phyloP scores from a whole-genome alignment of 805 yeast species.

The Lipomyces starkeyi region DNA sequence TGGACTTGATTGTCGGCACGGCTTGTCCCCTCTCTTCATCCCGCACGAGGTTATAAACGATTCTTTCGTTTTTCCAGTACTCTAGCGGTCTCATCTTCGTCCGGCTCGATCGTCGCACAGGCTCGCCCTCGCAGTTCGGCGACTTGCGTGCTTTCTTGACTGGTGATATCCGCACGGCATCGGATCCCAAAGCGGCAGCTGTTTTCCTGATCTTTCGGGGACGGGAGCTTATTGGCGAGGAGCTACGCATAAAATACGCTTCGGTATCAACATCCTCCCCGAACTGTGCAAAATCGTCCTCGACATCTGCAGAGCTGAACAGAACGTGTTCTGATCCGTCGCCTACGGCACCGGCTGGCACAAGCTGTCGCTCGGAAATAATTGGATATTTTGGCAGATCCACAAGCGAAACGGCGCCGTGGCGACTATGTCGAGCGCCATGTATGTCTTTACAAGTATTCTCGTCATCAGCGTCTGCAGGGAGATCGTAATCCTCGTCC shows the following conservation, averaged over 20 bases:
- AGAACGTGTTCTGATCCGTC: background rate
- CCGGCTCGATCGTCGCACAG: constrained; percentile 7
- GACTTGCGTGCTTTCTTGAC: background rate
- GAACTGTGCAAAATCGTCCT: background rate
- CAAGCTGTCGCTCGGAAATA: background rate
- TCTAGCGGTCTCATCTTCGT: constrained; percentile 62
- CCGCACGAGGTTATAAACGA: constrained; percentile 57
- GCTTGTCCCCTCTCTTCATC: constrained; percentile 22
- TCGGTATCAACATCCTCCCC: background rate
- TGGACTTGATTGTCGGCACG: constrained; percentile 40
- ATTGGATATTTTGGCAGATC: background rate
- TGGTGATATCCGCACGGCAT: background rate
- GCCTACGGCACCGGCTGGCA: background rate
- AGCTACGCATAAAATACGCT: background rate
- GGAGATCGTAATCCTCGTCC: background rate
- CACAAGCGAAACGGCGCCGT: background rate
- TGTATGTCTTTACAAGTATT: background rate
- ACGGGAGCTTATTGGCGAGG: background rate
- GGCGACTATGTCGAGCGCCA: background rate
- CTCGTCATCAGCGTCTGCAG: background rate
- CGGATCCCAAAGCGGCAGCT: background rate
- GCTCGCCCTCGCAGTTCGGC: background rate
- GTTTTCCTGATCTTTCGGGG: background rate
- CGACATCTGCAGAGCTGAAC: background rate
- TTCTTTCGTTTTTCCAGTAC: constrained; percentile 81